Conservation (phyloP, 1,284 basidiomycete species). For the Ustilago nuda region DNA sequence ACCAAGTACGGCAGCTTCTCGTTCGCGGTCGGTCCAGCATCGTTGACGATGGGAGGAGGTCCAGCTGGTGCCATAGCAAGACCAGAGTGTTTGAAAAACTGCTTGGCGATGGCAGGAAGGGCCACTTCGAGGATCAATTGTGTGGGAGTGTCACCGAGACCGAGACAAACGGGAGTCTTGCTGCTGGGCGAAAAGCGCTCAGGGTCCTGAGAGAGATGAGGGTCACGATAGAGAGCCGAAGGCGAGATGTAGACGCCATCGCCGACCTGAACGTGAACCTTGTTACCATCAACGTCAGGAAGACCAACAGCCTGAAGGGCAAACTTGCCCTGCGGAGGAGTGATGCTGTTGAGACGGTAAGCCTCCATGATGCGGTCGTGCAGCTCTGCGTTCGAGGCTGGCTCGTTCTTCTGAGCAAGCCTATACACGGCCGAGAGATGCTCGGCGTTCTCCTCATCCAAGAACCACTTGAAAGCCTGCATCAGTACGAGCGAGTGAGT, state of each 20-base stretch:
- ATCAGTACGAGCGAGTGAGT: conserved; percentile 47
- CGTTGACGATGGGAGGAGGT: conserved; percentile 36
- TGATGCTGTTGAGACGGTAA: conserved; percentile 42
- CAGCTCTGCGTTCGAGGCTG: conserved; percentile 33
- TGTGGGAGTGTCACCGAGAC: conserved; percentile 43
- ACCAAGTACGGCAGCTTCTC: conserved; percentile 45
- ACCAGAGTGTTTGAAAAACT: conserved; percentile 41
- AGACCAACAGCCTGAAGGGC: conserved; percentile 31
- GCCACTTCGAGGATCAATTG: conserved; percentile 45
- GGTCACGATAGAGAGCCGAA: conserved; percentile 43
- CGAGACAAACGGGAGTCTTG: conserved; percentile 34
- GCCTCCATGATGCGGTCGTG: conserved; percentile 46
- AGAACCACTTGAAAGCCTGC: conserved; percentile 48
- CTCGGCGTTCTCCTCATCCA: conserved; percentile 34
- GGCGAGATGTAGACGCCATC: conserved; percentile 49
- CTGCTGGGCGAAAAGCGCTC: conserved; percentile 23
- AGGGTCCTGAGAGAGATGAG: conserved; percentile 34
- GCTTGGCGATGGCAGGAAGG: conserved; percentile 46
- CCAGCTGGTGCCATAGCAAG: conserved; percentile 44
- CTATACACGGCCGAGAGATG: conserved; percentile 30
- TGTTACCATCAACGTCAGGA: conserved; percentile 29
- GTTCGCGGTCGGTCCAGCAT: conserved; percentile 28
- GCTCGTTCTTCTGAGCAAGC: conserved; percentile 35
- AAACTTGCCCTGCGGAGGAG: conserved; percentile 41
- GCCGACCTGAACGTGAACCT: conserved; percentile 31